Conservation (phyloP, 176 grass and related monocot genomes). For the Rhynchospora pubera region DNA sequence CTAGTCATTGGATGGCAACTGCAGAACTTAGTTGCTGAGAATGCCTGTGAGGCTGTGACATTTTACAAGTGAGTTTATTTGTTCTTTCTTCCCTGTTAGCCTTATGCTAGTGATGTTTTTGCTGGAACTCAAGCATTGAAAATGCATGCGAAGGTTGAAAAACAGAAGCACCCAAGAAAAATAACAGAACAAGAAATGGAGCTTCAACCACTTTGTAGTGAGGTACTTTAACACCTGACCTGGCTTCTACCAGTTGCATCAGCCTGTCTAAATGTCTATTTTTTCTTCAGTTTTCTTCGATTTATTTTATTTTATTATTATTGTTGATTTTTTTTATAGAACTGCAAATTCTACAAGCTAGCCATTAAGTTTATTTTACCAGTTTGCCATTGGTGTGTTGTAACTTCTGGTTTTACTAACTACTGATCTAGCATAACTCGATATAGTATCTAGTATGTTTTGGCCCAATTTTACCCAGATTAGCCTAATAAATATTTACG, state of each 20-base stretch:
- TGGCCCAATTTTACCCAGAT: background rate
- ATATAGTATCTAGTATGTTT: background rate
- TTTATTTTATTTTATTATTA: background rate
- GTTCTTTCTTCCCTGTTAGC: conserved; percentile 32
- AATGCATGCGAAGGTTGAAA: conserved; percentile 11
- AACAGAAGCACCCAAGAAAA: conserved; percentile 44
- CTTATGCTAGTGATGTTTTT: background rate
- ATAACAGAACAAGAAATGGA: conserved; percentile 47
- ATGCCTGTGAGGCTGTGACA: too few relatives aligned
- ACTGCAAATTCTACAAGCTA: background rate
- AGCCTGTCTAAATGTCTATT: background rate
- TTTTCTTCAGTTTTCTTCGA: background rate
- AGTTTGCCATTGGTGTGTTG: background rate
- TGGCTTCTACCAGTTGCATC: background rate
- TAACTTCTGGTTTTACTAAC: background rate
- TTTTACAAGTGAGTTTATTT: background rate
- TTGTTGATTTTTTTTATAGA: background rate
- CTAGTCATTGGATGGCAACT: too few relatives aligned
- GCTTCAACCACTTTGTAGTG: conserved; percentile 60
- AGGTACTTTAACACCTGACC: conserved; percentile 34
- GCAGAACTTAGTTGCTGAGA: too few relatives aligned
- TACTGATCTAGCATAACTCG: background rate
- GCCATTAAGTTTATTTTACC: background rate
- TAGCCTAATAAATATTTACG: background rate
- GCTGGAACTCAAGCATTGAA: background rate